Evolutionary conservation across 2,329 filamentous ascomycete species (phyloP).

Genomic region (Nothopassalora personata): DNA sequence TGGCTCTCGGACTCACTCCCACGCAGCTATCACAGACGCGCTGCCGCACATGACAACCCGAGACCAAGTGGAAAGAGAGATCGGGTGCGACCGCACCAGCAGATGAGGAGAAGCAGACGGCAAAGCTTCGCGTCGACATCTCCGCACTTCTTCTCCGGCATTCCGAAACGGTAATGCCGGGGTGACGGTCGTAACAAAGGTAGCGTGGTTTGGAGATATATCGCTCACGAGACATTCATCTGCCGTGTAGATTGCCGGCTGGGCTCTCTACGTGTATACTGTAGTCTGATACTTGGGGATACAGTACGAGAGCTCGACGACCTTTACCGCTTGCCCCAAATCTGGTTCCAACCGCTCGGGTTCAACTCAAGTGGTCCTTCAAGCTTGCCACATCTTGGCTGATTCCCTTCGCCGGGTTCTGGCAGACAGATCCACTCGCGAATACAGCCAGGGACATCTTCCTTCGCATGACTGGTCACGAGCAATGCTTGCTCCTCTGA

Average conservation of each 20-base stretch:
- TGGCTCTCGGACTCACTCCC: background rate
- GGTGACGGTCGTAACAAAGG: background rate
- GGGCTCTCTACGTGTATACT: background rate
- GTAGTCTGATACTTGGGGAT: background rate
- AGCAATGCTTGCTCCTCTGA: constrained; percentile 70
- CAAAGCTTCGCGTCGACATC: background rate
- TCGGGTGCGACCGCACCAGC: background rate
- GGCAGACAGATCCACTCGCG: constrained; percentile 83
- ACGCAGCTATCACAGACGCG: background rate
- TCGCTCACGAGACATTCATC: background rate
- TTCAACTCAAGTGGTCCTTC: constrained; percentile 32
- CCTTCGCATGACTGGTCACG: constrained; percentile 85
- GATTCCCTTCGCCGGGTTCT: constrained; percentile 58
- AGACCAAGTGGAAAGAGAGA: background rate
- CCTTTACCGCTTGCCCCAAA: constrained; percentile 22
- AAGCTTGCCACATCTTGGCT: constrained; percentile 61
- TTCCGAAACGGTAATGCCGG: background rate
- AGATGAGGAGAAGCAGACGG: background rate
- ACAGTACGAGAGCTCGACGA: background rate
- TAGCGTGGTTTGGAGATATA: background rate
- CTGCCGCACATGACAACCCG: background rate
- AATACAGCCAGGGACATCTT: constrained; percentile 81
- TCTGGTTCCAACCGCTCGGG: constrained; percentile 27
- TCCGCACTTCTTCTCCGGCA: background rate
- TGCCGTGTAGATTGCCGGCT: background rate